Conservation (phyloP, 306 rosid species). For the Glycine latifolia region DNA sequence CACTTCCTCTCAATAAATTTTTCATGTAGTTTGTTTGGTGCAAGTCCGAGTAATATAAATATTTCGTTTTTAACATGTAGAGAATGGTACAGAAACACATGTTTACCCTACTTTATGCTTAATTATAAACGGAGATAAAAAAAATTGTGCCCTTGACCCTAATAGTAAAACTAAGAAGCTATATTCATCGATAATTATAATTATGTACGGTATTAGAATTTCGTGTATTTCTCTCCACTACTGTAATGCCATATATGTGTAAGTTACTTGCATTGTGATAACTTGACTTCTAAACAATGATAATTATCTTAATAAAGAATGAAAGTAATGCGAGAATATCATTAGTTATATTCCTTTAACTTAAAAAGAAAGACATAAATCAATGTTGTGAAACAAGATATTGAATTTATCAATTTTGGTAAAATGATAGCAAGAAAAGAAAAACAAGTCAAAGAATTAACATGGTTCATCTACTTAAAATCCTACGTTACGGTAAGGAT, state of each 20-base stretch:
- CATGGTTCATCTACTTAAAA: not conserved
- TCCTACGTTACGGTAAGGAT: not conserved
- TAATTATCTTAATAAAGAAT: conserved; percentile 23
- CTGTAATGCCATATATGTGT: conserved; percentile 30
- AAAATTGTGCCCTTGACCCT: conserved; percentile 43
- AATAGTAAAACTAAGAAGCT: not conserved
- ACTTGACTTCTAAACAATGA: conserved; percentile 46
- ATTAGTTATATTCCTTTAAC: conserved; percentile 5
- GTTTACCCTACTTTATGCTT: conserved; percentile 21
- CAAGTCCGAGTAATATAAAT: not conserved
- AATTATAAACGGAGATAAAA: conserved; percentile 11
- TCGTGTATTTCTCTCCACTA: conserved; percentile 8
- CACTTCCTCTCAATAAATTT: not conserved
- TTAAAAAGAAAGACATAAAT: not conserved
- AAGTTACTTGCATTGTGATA: conserved; percentile 38
- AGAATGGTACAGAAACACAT: conserved; percentile 16
- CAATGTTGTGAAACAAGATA: conserved; percentile 8
- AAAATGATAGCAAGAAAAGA: not conserved
- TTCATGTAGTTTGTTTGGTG: not conserved
- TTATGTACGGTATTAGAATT: not conserved
- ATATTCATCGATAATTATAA: conserved; percentile 32
- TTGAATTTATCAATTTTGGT: not conserved
- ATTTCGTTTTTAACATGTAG: not conserved
- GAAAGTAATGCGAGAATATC: not conserved
- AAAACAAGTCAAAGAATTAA: not conserved